phyloP scores from a whole-genome alignment of 2,329 filamentous ascomycete genomes.

The Periconia sp. region DNA sequence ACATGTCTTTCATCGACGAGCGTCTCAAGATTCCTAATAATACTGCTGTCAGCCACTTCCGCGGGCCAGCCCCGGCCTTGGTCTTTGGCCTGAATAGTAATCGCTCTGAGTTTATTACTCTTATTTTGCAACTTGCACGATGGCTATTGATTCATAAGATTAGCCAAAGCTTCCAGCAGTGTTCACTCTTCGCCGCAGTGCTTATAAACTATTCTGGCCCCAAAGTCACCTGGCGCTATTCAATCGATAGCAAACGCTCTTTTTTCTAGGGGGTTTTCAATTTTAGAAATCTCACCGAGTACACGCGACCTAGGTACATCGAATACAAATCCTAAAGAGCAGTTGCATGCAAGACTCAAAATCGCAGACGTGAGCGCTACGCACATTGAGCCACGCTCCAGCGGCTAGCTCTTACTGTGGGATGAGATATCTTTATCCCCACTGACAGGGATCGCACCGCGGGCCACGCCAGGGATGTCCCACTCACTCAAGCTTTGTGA shows the following conservation, averaged over 20 bases:
- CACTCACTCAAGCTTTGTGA: conserved; percentile 17
- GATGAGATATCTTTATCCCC: conserved; percentile 21
- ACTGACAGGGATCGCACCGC: conserved; percentile 9
- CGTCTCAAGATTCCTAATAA: background rate
- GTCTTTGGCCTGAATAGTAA: background rate
- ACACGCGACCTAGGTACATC: background rate
- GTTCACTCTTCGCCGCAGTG: background rate
- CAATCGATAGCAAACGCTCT: background rate
- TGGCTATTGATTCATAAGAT: background rate
- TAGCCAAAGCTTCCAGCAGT: background rate
- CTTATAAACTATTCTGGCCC: background rate
- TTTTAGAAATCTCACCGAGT: background rate
- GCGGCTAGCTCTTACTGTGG: conserved; percentile 7
- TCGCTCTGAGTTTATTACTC: background rate
- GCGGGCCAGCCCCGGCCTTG: background rate
- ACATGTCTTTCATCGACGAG: background rate
- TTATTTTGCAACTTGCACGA: background rate
- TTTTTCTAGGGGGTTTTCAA: background rate
- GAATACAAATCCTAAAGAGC: background rate
- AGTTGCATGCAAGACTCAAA: background rate
- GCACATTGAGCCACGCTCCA: background rate
- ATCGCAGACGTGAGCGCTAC: background rate
- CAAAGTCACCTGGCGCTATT: background rate
- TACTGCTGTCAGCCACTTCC: background rate
- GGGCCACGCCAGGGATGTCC: conserved; percentile 8